Conservation (phyloP, 2,329 filamentous ascomycete genomes). For the Alternaria tenuissima region DNA sequence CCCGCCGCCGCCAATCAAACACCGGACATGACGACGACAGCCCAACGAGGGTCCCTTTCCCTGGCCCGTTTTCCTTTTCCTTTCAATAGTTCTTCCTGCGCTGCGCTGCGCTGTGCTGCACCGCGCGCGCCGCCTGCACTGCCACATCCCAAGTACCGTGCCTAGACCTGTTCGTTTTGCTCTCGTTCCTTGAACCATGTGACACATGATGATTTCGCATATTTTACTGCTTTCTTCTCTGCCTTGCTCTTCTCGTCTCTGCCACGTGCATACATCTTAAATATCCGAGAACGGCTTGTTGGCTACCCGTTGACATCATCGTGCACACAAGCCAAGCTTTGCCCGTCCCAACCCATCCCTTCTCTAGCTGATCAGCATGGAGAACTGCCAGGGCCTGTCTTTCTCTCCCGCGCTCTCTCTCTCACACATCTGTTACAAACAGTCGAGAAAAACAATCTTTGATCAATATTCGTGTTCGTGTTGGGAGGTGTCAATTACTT, state of each 20-base stretch:
- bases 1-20: constrained; percentile 11
- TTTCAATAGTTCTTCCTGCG: not conserved
- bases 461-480: not conserved
- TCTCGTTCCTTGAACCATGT: not conserved
- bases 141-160: not conserved
- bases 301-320: constrained; percentile 22
- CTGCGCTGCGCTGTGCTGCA: not conserved
- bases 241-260: not conserved
- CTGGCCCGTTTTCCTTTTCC: not conserved
- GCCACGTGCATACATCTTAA: not conserved
- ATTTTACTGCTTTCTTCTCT: not conserved
- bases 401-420: not conserved
- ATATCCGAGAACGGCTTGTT: not conserved
- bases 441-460: not conserved
- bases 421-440: not conserved
- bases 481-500: not conserved
- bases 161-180: not conserved
- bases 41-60: constrained; percentile 17
- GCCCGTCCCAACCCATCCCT: not conserved
- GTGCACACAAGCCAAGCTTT: constrained; percentile 7
- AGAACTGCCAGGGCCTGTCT: not conserved
- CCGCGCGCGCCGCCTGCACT: not conserved
- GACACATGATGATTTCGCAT: not conserved
- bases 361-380: not conserved
- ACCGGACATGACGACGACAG: constrained; percentile 8